Base-by-base conservation (phyloP, 345 rosid genomes). In the Hibiscus tridactylites region DNA sequence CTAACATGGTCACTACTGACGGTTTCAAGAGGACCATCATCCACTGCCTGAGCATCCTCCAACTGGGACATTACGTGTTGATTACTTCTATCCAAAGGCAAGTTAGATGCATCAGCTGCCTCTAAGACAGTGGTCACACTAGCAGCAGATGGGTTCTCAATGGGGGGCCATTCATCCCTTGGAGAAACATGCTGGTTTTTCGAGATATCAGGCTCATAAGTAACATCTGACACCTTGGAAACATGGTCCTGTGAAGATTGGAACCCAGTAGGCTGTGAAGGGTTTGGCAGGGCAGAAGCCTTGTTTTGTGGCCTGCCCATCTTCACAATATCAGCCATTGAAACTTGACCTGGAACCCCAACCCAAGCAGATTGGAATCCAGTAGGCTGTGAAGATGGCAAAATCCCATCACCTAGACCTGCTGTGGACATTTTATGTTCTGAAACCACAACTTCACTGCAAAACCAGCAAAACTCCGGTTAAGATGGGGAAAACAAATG, bases 291-390 rank as follows among this genome's bases (percentile, higher is more conserved):
- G 16, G 35, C 47, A 70, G 88, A 74, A 71, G 81, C 73, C 85
- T 87, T 90, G 77, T 78, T 82, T 49, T 86, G 90, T 24, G 97
- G 97, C 87, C 84, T 85, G 73, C 99, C 98, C 99, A 86, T 89
- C 86, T 91, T 95, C 79, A 95, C 99, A 79, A 96, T 84, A 77
- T 92, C 98, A 72, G 98, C 98, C 99, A 96, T 88, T 26, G 98
- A 92, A 73, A 78, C 84, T 81, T 96, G 94, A 68, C 98, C 97
- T 9, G 96, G 85, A 69, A 78, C 86, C 77, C 90, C 94, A 65
- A 72, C 42, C 97, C 96, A 92, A 24, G 93, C 78, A 88, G 91
- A 74, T 68, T 85, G 96, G 80, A 80, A 85, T 80, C 88, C 96
- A 76, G 87, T 72, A 68, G 84, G 75, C 80, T 85, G 93, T 17